A percentile compares a stretch with the other conserved stretches of the same genome.
Evolutionary conservation across 2,329 filamentous ascomycete genomes (phyloP).

Genomic region (Diaporthe capsici): DNA sequence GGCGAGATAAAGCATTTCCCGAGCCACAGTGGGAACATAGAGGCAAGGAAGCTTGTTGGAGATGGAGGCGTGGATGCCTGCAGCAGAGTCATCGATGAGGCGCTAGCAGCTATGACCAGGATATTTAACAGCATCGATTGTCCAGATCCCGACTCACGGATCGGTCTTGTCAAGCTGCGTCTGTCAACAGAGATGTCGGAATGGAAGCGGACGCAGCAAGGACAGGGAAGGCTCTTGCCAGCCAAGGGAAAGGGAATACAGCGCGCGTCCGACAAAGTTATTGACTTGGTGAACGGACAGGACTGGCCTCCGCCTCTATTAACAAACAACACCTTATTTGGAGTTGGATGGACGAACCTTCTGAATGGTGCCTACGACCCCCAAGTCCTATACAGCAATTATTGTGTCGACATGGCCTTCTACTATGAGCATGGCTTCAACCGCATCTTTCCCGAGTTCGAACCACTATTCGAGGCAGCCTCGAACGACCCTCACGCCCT

Average conservation of each 20-base stretch:
- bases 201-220: conserved; percentile 15
- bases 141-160: background rate
- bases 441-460: conserved; percentile 11
- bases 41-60: background rate
- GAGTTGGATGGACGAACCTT: background rate
- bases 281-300: background rate
- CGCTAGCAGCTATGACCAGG: background rate
- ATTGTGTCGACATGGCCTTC: conserved; percentile 25
- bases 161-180: conserved; percentile 8
- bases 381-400: conserved; percentile 24
- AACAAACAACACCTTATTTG: conserved; percentile 13
- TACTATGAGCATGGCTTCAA: conserved; percentile 29
- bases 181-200: background rate
- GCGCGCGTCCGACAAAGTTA: conserved; percentile 2
- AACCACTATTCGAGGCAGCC: background rate
- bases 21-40: conserved; percentile 8
- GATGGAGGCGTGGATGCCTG: conserved; percentile 24
- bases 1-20: conserved; percentile 3
- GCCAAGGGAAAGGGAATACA: conserved; percentile 14
- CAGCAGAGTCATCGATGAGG: conserved; percentile 20
- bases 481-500: conserved; percentile 9
- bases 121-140: conserved; percentile 6
- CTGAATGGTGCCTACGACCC: conserved; percentile 24
- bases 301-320: conserved; percentile 2
- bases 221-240: conserved; percentile 6